A percentile compares a stretch with the other conserved stretches of the same genome.
These are phyloP conservation scores for Rhododendron ferrugineum DNA, from an alignment of 148 eudicot genomes.

Conservation along the genomic window DNA sequence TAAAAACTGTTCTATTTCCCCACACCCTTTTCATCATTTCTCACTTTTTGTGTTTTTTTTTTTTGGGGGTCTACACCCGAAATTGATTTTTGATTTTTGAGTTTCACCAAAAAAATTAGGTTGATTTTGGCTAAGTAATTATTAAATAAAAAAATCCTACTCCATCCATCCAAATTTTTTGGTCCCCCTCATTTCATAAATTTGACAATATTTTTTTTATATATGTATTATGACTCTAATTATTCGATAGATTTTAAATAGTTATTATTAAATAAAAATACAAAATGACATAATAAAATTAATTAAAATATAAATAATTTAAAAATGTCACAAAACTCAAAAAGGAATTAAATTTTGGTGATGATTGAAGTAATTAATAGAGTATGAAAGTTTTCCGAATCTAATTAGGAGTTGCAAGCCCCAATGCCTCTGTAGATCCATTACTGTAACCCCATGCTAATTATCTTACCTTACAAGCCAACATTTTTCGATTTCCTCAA, in stretches of 20 bases:
- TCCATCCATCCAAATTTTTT: background rate
- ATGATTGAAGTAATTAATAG: background rate
- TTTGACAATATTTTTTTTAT: background rate
- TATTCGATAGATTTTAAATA: background rate
- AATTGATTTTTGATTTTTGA: background rate
- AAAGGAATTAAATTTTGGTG: background rate
- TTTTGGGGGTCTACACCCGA: conserved; percentile 6
- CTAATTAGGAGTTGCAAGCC: too few relatives aligned
- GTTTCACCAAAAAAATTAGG: background rate
- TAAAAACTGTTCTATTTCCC: conserved; percentile 26
- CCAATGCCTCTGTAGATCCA: too few relatives aligned
- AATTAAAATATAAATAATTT: background rate
- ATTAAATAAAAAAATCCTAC: too few relatives aligned
- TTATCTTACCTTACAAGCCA: background rate
- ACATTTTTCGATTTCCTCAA: background rate
- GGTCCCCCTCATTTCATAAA: background rate
- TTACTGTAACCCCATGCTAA: background rate
- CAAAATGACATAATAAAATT: background rate
- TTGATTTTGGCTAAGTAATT: background rate
- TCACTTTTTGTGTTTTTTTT: conserved; percentile 16
- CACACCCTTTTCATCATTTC: conserved; percentile 23
- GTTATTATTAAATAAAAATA: background rate
- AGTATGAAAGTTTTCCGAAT: background rate
- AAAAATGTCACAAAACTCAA: background rate
- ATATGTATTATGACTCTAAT: background rate